Evolutionary conservation across 495 filamentous ascomycete species (phyloP).

Genomic region (Aspergillus hancockii): DNA sequence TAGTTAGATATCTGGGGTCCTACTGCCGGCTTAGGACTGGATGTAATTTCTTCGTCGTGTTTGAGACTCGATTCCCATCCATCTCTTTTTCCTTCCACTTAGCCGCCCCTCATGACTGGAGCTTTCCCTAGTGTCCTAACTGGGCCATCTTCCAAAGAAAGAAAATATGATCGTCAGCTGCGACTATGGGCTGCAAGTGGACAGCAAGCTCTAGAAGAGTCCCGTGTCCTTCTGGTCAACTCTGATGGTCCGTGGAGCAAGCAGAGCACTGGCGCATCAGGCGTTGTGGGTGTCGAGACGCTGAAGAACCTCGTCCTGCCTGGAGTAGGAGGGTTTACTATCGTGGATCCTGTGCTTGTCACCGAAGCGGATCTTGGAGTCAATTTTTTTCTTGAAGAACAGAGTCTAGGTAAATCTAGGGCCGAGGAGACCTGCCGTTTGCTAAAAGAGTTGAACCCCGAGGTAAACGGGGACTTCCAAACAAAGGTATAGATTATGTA

Average conservation of each 20-base stretch:
- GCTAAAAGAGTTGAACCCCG: constrained; percentile 91
- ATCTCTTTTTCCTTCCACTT: background rate
- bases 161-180: constrained; percentile 94
- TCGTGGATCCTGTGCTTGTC: constrained; percentile 78
- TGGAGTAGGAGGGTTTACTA: constrained; percentile 91
- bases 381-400: constrained; percentile 92
- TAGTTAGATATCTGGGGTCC: background rate
- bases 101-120: constrained; percentile 34
- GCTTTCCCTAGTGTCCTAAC: constrained; percentile 39
- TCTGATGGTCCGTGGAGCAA: constrained; percentile 51
- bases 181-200: constrained; percentile 93
- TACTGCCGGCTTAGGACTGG: background rate
- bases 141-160: constrained; percentile 81
- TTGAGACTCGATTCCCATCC: background rate
- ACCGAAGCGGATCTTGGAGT: constrained; percentile 83
- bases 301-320: constrained; percentile 96
- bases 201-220: constrained; percentile 84
- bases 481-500: constrained; percentile 37
- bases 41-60: background rate
- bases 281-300: constrained; percentile 84
- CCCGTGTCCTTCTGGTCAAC: constrained; percentile 86
- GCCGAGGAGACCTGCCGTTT: constrained; percentile 74
- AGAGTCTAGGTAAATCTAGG: constrained; percentile 74
- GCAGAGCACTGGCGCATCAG: constrained; percentile 54
- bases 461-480: constrained; percentile 70